Conservation (phyloP, 225 moss, liverwort and hornwort species). For the Antitrichia curtipendula region DNA sequence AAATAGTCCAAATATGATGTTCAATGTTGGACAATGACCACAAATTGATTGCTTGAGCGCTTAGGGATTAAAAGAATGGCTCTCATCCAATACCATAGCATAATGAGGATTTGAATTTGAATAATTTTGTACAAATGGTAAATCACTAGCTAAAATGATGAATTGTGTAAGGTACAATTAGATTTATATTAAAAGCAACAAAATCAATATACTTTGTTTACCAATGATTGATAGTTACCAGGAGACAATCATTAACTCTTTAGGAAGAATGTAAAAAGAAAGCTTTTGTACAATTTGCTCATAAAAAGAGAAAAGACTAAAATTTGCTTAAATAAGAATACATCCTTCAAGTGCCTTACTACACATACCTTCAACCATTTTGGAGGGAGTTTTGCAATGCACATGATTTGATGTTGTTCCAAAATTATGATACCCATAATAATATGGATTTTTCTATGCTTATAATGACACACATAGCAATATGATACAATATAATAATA, state of each 20-base stretch:
- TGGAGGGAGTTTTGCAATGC: background rate
- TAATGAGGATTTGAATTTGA: background rate
- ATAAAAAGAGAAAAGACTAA: too few relatives aligned
- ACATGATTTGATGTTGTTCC: background rate
- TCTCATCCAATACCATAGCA: background rate
- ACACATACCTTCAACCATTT: background rate
- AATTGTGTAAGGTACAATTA: rapidly evolving
- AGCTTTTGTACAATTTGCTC: too few relatives aligned
- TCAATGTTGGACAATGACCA: too few relatives aligned
- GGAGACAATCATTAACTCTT: too few relatives aligned
- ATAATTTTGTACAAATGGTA: background rate
- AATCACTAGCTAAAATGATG: too few relatives aligned
- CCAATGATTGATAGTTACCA: background rate
- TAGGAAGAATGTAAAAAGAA: too few relatives aligned
- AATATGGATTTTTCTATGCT: background rate
- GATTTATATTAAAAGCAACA: background rate
- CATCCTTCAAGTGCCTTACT: rapidly evolving
- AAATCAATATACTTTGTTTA: background rate
- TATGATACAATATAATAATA: background rate
- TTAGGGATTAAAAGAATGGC: rapidly evolving
- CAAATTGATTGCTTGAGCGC: too few relatives aligned
- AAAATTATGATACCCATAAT: background rate
- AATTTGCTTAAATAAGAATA: background rate
- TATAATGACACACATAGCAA: background rate
- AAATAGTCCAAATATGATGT: too few relatives aligned